phyloP scores from a whole-genome alignment of 306 rosid species.

The Sophora flavescens region DNA sequence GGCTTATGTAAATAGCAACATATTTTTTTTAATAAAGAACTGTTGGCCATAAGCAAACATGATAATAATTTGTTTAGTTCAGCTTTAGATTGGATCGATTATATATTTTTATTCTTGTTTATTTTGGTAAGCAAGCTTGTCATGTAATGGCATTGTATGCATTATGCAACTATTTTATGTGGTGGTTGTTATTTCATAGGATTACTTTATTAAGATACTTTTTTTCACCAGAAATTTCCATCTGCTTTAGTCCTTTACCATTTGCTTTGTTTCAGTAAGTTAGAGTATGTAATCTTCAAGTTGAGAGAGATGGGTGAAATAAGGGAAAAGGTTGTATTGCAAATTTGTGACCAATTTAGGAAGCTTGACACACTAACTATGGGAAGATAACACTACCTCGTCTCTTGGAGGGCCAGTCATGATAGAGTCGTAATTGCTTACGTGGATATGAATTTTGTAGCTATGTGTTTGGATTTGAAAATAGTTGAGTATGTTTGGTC shows the following conservation, averaged over 20 bases:
- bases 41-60: conserved; percentile 14
- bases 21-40: not conserved
- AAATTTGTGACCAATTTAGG: conserved; percentile 71
- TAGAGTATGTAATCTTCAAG: conserved; percentile 82
- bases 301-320: conserved; percentile 93
- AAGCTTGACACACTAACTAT: conserved; percentile 73
- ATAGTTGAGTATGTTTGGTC: conserved; percentile 3
- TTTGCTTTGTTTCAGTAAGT: conserved; percentile 61
- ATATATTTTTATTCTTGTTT: conserved; percentile 7
- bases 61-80: not conserved
- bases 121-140: conserved; percentile 30
- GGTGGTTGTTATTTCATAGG: conserved; percentile 16
- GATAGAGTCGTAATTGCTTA: conserved; percentile 37
- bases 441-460: conserved; percentile 13
- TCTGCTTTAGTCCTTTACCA: not conserved
- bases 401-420: conserved; percentile 56
- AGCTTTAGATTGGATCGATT: conserved; percentile 20
- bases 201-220: conserved; percentile 1
- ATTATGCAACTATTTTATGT: conserved; percentile 31
- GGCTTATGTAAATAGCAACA: not conserved
- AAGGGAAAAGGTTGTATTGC: conserved; percentile 69
- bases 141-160: conserved; percentile 39
- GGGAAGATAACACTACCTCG: conserved; percentile 86
- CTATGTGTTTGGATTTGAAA: conserved; percentile 13
- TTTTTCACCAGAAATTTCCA: conserved; percentile 28